Evolutionary conservation across 2,329 filamentous ascomycete genomes (phyloP).

Genomic region (Chrysoporthe austroafricana): DNA sequence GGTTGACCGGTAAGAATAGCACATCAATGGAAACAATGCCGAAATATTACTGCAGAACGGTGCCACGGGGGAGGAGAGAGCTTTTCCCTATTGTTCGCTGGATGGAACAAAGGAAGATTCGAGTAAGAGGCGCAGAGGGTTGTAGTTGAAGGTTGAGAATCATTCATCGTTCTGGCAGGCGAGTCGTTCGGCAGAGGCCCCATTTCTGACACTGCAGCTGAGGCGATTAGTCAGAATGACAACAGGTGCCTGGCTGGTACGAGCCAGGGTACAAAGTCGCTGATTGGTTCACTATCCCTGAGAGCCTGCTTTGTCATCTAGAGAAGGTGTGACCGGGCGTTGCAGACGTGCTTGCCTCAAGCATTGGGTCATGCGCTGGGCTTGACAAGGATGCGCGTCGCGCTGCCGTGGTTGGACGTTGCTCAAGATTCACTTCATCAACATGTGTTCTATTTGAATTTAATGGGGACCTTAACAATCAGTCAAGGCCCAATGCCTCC

Average conservation of each 20-base stretch:
- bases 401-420: not conserved
- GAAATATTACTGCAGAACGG: not conserved
- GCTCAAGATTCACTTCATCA: conserved; percentile 1
- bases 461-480: not conserved
- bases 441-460: not conserved
- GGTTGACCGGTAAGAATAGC: not conserved
- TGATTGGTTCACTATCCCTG: conserved; percentile 4
- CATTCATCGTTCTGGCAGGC: not conserved
- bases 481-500: conserved; percentile 4
- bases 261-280: not conserved
- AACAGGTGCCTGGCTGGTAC: not conserved
- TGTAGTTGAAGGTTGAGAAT: not conserved
- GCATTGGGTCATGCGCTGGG: not conserved
- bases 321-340: conserved; percentile 23
- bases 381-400: conserved; percentile 26
- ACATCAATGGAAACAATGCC: conserved; percentile 11
- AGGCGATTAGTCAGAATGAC: not conserved
- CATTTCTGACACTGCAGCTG: conserved; percentile 7
- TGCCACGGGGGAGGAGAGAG: not conserved
- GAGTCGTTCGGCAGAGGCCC: conserved; percentile 8
- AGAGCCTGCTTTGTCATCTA: not conserved
- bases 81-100: conserved; percentile 12
- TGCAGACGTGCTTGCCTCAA: conserved; percentile 22
- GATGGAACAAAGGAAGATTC: conserved; percentile 6
- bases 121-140: not conserved